Percentiles rank a stretch among this genome's conserved stretches.
Evolutionary conservation across 2,329 filamentous ascomycete species (phyloP).

Genomic region (Fusarium beomiforme): DNA sequence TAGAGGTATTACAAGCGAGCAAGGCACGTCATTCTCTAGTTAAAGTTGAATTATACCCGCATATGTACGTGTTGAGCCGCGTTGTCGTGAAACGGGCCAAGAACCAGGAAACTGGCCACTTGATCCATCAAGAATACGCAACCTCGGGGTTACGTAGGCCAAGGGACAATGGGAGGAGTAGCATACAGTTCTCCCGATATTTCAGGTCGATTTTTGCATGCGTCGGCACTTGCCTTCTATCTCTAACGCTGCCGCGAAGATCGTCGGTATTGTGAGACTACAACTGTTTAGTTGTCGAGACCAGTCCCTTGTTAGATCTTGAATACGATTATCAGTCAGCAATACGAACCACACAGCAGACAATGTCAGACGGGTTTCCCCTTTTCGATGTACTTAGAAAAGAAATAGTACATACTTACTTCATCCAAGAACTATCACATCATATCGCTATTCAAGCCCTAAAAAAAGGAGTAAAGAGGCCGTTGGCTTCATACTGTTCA

Average conservation of each 20-base stretch:
- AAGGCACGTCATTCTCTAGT: conserved; percentile 17
- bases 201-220: background rate
- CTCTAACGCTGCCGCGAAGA: background rate
- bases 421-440: background rate
- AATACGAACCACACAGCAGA: background rate
- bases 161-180: conserved; percentile 1
- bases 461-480: background rate
- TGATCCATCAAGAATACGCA: background rate
- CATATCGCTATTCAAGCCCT: background rate
- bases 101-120: background rate
- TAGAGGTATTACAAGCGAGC: conserved; percentile 20
- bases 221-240: background rate
- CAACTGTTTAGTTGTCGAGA: background rate
- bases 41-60: background rate
- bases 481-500: conserved; percentile 5
- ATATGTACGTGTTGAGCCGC: conserved; percentile 19
- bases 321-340: background rate
- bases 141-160: conserved; percentile 13
- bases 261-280: background rate
- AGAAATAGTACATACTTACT: background rate
- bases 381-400: background rate
- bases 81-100: conserved; percentile 30
- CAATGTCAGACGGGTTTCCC: background rate
- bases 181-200: background rate
- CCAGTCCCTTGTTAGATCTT: background rate